These are phyloP conservation scores for Tinospora cordifolia DNA, from an alignment of 164 flowering plant species.

Conservation along the genomic window DNA sequence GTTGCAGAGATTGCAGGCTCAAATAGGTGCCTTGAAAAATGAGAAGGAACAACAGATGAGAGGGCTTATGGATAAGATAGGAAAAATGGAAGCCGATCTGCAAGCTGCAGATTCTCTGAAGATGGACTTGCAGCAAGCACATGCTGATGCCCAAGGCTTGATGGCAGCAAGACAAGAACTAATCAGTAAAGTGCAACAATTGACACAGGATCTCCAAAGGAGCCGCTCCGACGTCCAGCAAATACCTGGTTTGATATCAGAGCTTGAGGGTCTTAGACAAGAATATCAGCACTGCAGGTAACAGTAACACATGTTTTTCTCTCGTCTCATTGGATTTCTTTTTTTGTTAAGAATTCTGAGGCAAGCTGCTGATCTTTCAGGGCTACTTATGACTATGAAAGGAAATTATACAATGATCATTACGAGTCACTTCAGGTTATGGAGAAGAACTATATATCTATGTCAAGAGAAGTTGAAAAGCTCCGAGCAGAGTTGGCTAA, in stretches of 20 bases:
- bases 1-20: constrained; percentile 61
- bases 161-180: constrained; percentile 61
- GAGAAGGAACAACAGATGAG: constrained; percentile 74
- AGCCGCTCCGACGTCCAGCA: constrained; percentile 63
- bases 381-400: constrained; percentile 80
- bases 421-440: constrained; percentile 83
- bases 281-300: constrained; percentile 92
- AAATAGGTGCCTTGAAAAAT: constrained; percentile 45
- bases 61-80: constrained; percentile 50
- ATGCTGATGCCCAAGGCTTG: constrained; percentile 67
- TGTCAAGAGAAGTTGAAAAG: constrained; percentile 87
- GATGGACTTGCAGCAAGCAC: constrained; percentile 72
- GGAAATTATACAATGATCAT: constrained; percentile 73
- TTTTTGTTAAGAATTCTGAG: neutral
- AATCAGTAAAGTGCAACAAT: constrained; percentile 55
- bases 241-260: constrained; percentile 62
- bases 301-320: neutral
- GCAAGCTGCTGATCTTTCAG: constrained; percentile 32
- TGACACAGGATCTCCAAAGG: constrained; percentile 70
- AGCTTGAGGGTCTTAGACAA: constrained; percentile 73
- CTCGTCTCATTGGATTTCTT: neutral
- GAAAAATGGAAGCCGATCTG: constrained; percentile 71
- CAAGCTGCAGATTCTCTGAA: constrained; percentile 53
- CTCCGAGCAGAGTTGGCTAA: constrained; percentile 75
- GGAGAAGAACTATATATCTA: constrained; percentile 81